Conservation (phyloP, 305 asterid species). For the Rubia balearica region DNA sequence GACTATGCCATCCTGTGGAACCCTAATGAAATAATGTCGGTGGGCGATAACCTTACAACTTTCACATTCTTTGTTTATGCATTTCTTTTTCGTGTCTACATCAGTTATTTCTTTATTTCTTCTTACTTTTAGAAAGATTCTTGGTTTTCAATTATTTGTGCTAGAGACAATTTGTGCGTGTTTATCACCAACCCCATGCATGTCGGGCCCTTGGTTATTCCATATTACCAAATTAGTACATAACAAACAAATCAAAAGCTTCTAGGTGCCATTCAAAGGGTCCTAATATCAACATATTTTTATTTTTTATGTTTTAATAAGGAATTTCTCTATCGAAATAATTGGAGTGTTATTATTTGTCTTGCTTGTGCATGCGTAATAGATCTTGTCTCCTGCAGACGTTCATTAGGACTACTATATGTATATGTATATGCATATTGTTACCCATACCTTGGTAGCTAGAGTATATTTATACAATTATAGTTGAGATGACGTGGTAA, state of each 20-base stretch:
- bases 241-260: background rate
- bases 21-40: slow-evolving; percentile 71
- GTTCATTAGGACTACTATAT: background rate
- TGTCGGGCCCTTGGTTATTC: background rate
- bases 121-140: background rate
- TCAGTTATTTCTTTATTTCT: background rate
- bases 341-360: background rate
- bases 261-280: background rate
- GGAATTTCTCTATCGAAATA: background rate
- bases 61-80: background rate
- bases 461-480: background rate
- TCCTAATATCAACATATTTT: background rate
- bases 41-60: background rate
- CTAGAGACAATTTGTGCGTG: background rate
- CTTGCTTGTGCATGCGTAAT: background rate
- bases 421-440: background rate
- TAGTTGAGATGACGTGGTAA: background rate
- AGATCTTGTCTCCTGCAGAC: background rate
- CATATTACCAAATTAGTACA: background rate
- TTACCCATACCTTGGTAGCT: background rate
- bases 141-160: background rate
- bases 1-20: slow-evolving; percentile 74
- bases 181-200: slow-evolving; percentile 8
- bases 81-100: background rate
- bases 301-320: background rate